Base-by-base conservation (phyloP, 306 rosid species). In the Castanea sativa region DNA sequence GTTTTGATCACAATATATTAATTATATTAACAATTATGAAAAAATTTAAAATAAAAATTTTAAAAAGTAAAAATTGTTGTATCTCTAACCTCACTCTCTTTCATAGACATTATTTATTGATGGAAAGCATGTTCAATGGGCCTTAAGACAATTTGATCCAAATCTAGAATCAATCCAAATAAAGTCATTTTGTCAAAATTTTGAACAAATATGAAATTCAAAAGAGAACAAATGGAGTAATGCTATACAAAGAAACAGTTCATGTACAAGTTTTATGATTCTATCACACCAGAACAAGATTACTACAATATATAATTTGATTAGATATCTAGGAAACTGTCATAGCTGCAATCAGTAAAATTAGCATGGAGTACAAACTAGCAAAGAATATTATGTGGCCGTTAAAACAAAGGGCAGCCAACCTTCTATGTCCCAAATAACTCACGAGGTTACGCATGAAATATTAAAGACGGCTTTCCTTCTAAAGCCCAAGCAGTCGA, bases 401-500 rank as follows among this genome's bases (percentile, higher is more conserved):
- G 73, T 82, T 33, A 13, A 77, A 77, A 80, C 30, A 6, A 68
- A 67, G 81, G 79, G 75, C 29, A 78, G 74, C 27, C 29, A 78
- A 68, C 27, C 45, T 5, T 51, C 1, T 74, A 43, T 85, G 88
- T 63, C 82, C 85, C 83, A 72, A 71, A 23, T 23, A 23, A 30
- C 41, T 83, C 90, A 86, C 90, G 87, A 86, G 90, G 55, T 75
- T 78, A 72, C 73, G 55, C 78, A 5, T 71, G 76, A 86, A 81
- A 74, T 29, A 78, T 81, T 86, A 86, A 86, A 83, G 83, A 71
- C 70, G 73, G 18, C 45, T 83, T 77, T 23, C 78, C 41, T 86
- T 78, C 78, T 82, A 74, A 69, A 71, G 19, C 78, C 25, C 29
- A 33, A 9, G 16, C 78, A 76, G 29, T 75, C 76, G 30, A 6